Evolutionary conservation across 2,329 filamentous ascomycete species (phyloP), one percentile per base, ranked within the genome.

Genomic region (Elsinoe fawcettii): DNA sequence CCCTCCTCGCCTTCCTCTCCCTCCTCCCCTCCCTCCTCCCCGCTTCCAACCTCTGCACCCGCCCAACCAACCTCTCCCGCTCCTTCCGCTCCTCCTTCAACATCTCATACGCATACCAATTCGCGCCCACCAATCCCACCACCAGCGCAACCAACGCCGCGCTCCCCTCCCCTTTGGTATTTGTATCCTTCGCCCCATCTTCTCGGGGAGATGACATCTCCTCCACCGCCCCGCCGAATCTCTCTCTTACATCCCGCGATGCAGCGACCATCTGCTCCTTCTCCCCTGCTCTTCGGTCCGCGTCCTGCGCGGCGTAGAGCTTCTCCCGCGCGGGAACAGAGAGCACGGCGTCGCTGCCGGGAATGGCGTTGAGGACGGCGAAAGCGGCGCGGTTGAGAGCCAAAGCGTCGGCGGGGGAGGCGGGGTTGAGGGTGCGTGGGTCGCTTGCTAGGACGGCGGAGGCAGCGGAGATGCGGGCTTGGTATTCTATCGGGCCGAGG

Each of bases 51-150:
- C 54, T 56, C 30, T 43, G 30, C 3, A 56, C 14, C 54, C 54
- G 34, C n/a, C 37, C 54, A 5, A 46, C 39, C 12, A 47, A 22
- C 54, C 30, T 14, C 30, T 56, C 39, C 32, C 54, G 46, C 54
- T 43, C 54, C 54, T 32, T 23, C 25, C 54, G 27, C 54, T 56
- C 54, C 54, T 43, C 54, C 18, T 37, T 36, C 39, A 56, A 22
- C 54, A 46, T 47, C 54, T 56, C 54, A 37, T 46, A 56, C n/a
- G 41, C 54, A 49, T 47, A 56, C 39, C 22, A 43, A 49, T 56
- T 56, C 18, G 30, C 30, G 2, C 39, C 54, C 16, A 47, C 54
- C 12, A 56, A 23, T 9, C 14, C 54, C 23, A 49, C 39, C 7
- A 56, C 54, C 25, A 56, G 41, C n/a, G 20, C 54, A 4, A 56